Evolutionary conservation across 2,329 filamentous ascomycete species (phyloP).

Genomic region (Xylaria sp.): DNA sequence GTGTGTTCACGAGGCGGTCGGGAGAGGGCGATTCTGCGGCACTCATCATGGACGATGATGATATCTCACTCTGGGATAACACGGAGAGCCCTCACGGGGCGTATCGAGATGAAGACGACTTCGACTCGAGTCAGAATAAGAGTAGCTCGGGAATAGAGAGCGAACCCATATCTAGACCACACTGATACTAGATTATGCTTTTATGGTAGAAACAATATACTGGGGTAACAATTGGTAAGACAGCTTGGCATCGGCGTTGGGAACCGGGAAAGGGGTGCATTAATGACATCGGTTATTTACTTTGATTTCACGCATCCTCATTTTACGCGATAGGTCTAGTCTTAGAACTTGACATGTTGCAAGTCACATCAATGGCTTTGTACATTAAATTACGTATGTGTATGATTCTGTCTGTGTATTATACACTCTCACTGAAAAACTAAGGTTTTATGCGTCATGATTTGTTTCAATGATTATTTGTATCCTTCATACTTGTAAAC

Average conservation of each 20-base stretch:
- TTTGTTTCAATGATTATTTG: neutral
- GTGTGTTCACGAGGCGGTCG: slow-evolving; percentile 40
- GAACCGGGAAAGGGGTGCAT: neutral
- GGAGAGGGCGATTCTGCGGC: slow-evolving; percentile 57
- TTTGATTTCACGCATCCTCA: neutral
- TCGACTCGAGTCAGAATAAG: slow-evolving; percentile 3
- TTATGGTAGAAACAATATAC: slow-evolving; percentile 1
- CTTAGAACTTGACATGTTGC: slow-evolving; percentile 11
- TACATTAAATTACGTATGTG: neutral
- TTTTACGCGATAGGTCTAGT: neutral
- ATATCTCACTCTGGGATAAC: slow-evolving; percentile 62
- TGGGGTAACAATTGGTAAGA: neutral
- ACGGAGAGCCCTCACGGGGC: slow-evolving; percentile 11
- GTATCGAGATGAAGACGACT: slow-evolving; percentile 28
- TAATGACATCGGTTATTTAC: neutral
- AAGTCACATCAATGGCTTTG: neutral
- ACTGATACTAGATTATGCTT: slow-evolving; percentile 8
- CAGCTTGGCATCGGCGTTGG: slow-evolving; percentile 10
- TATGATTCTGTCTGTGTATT: slow-evolving; percentile 1
- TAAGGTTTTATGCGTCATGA: slow-evolving; percentile 3
- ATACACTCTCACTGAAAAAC: neutral
- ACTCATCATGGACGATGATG: slow-evolving; percentile 64
- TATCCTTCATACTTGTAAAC: slow-evolving; percentile 3
- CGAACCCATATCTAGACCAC: neutral
- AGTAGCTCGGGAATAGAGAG: neutral